Conservation (phyloP, 805 yeast genomes). For the Torulaspora maleeae region DNA sequence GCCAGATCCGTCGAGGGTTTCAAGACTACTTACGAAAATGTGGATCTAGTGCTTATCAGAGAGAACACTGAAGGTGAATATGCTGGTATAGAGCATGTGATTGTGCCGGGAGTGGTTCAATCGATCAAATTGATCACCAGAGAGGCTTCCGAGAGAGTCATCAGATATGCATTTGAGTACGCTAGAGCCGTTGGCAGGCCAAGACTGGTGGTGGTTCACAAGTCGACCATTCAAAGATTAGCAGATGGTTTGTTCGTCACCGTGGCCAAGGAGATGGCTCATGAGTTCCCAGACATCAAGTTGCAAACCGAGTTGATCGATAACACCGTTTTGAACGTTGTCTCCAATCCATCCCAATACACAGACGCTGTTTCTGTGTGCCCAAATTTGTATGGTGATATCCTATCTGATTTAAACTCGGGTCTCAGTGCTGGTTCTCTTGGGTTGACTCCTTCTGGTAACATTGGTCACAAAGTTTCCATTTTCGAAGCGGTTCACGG, state of each 20-base stretch:
- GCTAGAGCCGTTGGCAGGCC: conserved; percentile 85
- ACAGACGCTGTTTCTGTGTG: conserved; percentile 86
- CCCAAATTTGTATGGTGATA: conserved; percentile 99
- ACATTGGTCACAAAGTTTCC: conserved; percentile 97
- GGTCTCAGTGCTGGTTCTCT: conserved; percentile 94
- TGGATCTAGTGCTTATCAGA: conserved; percentile 93
- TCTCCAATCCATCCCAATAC: conserved; percentile 81
- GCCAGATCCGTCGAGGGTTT: conserved; percentile 90
- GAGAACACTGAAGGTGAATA: conserved; percentile 99
- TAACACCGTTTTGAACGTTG: conserved; percentile 88
- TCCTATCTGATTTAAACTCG: conserved; percentile 94
- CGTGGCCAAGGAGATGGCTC: conserved; percentile 82
- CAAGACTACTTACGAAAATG: conserved; percentile 75
- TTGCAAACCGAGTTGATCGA: conserved; percentile 86
- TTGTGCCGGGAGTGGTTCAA: conserved; percentile 97
- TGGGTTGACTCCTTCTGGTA: conserved; percentile 98
- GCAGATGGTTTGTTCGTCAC: conserved; percentile 95
- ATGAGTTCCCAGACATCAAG: conserved; percentile 87
- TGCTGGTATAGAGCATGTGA: conserved; percentile 97
- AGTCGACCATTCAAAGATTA: conserved; percentile 96
- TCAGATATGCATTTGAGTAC: conserved; percentile 95
- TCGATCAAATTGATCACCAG: conserved; percentile 95
- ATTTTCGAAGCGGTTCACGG: conserved; percentile 99
- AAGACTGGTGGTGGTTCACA: conserved; percentile 91
- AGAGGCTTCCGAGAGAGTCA: conserved; percentile 93